These are phyloP conservation scores for Sutorius australiensis DNA, from an alignment of 768 basidiomycete species.

Conservation along the genomic window DNA sequence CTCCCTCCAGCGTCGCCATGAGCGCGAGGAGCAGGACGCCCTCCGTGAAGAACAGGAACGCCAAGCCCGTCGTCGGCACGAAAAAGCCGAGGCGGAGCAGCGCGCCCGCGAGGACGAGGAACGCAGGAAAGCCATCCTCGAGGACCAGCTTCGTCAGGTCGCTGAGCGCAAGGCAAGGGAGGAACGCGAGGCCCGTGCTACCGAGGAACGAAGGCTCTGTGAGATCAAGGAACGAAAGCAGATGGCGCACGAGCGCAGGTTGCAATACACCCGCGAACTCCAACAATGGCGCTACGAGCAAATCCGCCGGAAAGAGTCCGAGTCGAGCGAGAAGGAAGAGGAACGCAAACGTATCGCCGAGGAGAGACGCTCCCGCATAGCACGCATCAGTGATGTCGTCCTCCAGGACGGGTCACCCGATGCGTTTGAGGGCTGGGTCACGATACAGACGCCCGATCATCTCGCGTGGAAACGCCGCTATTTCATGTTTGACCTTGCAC, in stretches of 20 bases:
- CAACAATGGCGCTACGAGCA: conserved; percentile 54
- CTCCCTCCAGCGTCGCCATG: conserved; percentile 19
- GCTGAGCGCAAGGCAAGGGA: conserved; percentile 35
- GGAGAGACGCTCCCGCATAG: conserved; percentile 37
- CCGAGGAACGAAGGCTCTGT: conserved; percentile 42
- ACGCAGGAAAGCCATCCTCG: conserved; percentile 39
- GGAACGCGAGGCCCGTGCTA: conserved; percentile 38
- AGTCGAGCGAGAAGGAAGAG: conserved; percentile 43
- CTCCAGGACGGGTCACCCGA: conserved; percentile 38
- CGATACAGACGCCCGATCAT: conserved; percentile 51
- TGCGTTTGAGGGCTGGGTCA: conserved; percentile 55
- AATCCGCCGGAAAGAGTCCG: conserved; percentile 41
- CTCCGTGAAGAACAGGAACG: conserved; percentile 42
- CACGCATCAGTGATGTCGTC: conserved; percentile 45
- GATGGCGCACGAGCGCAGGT: conserved; percentile 43
- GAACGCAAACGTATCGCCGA: conserved; percentile 38
- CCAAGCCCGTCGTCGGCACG: conserved; percentile 30
- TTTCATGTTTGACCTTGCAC: conserved; percentile 49
- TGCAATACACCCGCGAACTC: conserved; percentile 47
- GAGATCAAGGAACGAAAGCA: conserved; percentile 49
- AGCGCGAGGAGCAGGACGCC: conserved; percentile 42
- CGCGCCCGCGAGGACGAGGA: conserved; percentile 41
- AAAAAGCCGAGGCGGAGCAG: conserved; percentile 19
- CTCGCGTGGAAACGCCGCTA: conserved; percentile 64
- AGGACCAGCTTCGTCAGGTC: conserved; percentile 39